These are phyloP conservation scores for Tolypocladium tundrense DNA, from an alignment of 2,329 filamentous ascomycete genomes.

Conservation along the genomic window DNA sequence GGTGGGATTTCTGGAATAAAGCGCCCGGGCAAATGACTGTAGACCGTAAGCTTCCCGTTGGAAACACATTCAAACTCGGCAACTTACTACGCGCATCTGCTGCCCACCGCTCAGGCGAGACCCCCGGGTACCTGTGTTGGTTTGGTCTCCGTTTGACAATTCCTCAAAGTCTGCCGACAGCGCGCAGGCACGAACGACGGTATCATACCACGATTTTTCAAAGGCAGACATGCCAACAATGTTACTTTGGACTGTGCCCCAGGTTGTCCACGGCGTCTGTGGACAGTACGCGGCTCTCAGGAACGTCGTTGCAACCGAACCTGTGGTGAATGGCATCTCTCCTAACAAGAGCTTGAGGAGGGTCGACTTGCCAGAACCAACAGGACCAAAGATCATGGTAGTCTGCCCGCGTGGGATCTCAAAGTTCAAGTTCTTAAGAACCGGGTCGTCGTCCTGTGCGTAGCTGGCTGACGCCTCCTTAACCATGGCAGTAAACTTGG, in stretches of 20 bases:
- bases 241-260: slow-evolving; percentile 13
- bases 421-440: slow-evolving; percentile 5
- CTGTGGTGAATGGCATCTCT: slow-evolving; percentile 9
- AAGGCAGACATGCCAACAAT: slow-evolving; percentile 10
- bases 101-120: slow-evolving; percentile 16
- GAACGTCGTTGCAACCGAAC: slow-evolving; percentile 4
- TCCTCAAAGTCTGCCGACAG: slow-evolving; percentile 9
- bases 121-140: slow-evolving; percentile 11
- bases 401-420: slow-evolving; percentile 7
- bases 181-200: slow-evolving; percentile 9
- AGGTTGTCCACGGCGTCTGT: slow-evolving; percentile 14
- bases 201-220: slow-evolving; percentile 11
- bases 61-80: too few relatives aligned
- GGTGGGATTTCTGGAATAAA: slow-evolving; percentile 12
- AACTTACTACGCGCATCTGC: slow-evolving; percentile 14
- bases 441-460: background rate
- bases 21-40: slow-evolving; percentile 13
- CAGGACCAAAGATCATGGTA: slow-evolving; percentile 12
- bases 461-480: slow-evolving; percentile 6
- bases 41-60: background rate
- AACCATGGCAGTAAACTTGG: background rate
- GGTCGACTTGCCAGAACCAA: slow-evolving; percentile 14
- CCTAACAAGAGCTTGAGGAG: slow-evolving; percentile 11
- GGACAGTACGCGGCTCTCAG: slow-evolving; percentile 11
- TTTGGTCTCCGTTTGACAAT: slow-evolving; percentile 12